Evolutionary conservation across 2,329 filamentous ascomycete species (phyloP), one percentile per base, ranked within the genome.

Genomic region (Colletotrichum liaoningense): DNA sequence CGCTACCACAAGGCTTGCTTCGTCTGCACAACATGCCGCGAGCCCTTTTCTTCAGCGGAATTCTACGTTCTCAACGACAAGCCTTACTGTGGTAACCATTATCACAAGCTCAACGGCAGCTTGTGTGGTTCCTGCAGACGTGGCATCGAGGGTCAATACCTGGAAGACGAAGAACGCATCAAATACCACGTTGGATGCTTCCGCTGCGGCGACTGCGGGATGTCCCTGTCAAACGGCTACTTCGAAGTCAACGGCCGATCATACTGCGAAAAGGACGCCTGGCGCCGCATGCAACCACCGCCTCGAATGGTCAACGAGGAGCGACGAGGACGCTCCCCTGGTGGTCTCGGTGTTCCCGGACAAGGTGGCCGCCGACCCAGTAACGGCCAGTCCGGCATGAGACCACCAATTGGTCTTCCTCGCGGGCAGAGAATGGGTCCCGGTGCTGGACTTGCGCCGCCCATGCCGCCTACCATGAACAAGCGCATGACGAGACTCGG

Each of bases 1-100:
- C 93, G 95, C 75, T 99, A 98, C 82, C 97, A 99, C 87, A 97
- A 97, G 82, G 90, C 93, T 5, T 99, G 96, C 82, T 98, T 99
- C 80, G 94, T 96, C 12, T 99, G 97, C 87, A 90, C 91, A 5
- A 95, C 93, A 1, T 99, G 97, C 85, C 86, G 87, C 12, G 88
- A 92, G 67, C 93, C 95, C 1, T 99, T 98, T 80, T 87, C 92
- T 24, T 97, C 95, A 0, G 90, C 94, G 1, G 95, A 97, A 72
- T 98, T 98, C 78, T 99, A 99, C 81, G 95, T 99, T 12, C 90
- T 95, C 73, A 85, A 93, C 76, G 95, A 99, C 83, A 88, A 91
- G 72, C 97, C 97, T 0, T 98, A 96, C 83, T 98, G 97, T 83
- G 93, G 95, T 77, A 91, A 92, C 63, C 95, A 98, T 83, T 99